Conservation (phyloP, 768 basidiomycete species). For the Serendipita sp. region DNA sequence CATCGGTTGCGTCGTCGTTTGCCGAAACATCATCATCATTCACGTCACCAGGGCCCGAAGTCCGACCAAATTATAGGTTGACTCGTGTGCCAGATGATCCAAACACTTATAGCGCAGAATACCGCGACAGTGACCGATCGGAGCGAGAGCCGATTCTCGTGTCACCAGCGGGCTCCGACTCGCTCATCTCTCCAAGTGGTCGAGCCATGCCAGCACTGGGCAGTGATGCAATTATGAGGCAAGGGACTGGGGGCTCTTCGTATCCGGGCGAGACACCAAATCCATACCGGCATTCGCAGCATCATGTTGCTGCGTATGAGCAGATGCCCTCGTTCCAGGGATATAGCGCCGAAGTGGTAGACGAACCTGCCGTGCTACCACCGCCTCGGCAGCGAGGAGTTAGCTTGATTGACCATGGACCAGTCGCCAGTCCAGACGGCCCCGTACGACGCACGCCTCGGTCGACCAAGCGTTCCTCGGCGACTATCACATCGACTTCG, state of each 20-base stretch:
- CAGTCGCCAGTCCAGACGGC: conserved; percentile 61
- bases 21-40: conserved; percentile 15
- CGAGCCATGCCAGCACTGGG: conserved; percentile 6
- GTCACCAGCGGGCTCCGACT: conserved; percentile 1
- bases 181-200: not conserved
- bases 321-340: conserved; percentile 19
- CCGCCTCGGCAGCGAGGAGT: conserved; percentile 38
- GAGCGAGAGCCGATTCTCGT: conserved; percentile 2
- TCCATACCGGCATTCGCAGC: conserved; percentile 41
- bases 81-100: conserved; percentile 17
- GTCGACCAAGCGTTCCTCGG: conserved; percentile 35
- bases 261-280: conserved; percentile 36
- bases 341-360: conserved; percentile 24
- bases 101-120: not conserved
- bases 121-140: conserved; percentile 5
- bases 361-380: conserved; percentile 7
- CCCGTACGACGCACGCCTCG: conserved; percentile 66
- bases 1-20: conserved; percentile 18
- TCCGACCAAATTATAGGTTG: conserved; percentile 29
- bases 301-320: conserved; percentile 25
- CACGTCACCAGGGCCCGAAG: conserved; percentile 11
- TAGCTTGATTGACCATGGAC: conserved; percentile 67
- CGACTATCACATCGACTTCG: conserved; percentile 26
- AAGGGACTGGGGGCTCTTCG: conserved; percentile 22
- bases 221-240: conserved; percentile 28